Percentiles rank a stretch among this genome's conserved stretches.
Evolutionary conservation across 305 asterid species (phyloP).

Genomic region (Fraxinus xanthoxyloides): DNA sequence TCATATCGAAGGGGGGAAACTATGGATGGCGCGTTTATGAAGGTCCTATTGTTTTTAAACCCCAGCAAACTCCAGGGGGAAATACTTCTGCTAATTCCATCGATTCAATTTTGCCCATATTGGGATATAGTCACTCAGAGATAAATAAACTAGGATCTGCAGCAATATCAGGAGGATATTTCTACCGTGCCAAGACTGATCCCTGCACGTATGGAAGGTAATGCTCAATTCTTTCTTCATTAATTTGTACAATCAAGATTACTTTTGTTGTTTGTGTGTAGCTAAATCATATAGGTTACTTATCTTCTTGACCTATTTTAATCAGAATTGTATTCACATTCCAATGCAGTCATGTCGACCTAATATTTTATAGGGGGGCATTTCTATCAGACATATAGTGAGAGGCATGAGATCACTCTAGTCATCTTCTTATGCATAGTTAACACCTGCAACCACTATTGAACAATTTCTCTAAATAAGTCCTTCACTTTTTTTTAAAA

Average conservation of each 20-base stretch:
- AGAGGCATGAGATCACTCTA: not conserved
- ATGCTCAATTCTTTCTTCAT: conserved; percentile 10
- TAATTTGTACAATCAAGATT: not conserved
- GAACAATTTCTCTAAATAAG: too few species aligned
- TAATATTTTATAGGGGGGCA: too few species aligned
- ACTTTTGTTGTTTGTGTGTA: not conserved
- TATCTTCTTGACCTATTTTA: not conserved
- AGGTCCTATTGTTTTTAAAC: conserved; percentile 61
- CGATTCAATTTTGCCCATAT: conserved; percentile 71
- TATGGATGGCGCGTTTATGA: conserved; percentile 90
- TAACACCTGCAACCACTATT: not conserved
- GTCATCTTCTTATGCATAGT: too few species aligned
- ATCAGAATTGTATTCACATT: too few species aligned
- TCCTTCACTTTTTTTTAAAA: too few species aligned
- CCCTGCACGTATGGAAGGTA: conserved; percentile 93
- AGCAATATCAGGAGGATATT: conserved; percentile 82
- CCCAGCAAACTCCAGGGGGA: conserved; percentile 52
- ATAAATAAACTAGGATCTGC: conserved; percentile 86
- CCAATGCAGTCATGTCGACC: too few species aligned
- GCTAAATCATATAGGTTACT: not conserved
- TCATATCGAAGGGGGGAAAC: conserved; percentile 87
- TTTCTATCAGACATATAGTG: too few species aligned
- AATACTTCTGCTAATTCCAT: conserved; percentile 55
- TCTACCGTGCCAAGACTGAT: conserved; percentile 79
- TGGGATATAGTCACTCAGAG: conserved; percentile 75